phyloP scores from a whole-genome alignment of 108 stramenopile species.

The Skeletonema marinoi region DNA sequence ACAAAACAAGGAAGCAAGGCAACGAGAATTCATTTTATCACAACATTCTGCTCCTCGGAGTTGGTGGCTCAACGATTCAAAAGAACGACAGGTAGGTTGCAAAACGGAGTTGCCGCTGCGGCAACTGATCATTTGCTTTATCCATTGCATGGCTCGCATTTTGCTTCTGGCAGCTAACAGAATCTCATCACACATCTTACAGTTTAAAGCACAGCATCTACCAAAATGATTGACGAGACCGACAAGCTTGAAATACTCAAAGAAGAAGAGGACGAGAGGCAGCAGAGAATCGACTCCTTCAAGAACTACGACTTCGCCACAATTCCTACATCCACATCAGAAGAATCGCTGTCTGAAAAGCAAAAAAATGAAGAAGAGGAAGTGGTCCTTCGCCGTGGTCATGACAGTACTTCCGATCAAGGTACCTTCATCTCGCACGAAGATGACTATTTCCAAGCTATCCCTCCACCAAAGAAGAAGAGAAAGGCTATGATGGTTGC shows the following conservation, averaged over 20 bases:
- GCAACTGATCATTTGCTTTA: too few species aligned
- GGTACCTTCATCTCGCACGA: constrained; percentile 10
- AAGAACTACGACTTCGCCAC: constrained; percentile 17
- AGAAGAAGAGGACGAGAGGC: constrained; percentile 23
- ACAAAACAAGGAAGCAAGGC: too few species aligned
- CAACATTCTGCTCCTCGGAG: too few species aligned
- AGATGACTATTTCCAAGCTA: neutral
- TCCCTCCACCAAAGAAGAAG: neutral
- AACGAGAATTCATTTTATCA: too few species aligned
- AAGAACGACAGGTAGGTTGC: too few species aligned
- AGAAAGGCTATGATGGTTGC: neutral
- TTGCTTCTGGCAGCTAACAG: neutral
- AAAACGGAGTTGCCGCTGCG: too few species aligned
- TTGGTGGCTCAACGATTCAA: too few species aligned
- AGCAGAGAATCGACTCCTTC: constrained; percentile 23
- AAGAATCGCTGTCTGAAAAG: neutral
- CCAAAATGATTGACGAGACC: neutral
- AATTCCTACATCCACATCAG: neutral
- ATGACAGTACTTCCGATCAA: neutral
- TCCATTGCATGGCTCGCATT: neutral
- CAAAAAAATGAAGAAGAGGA: constrained; percentile 8
- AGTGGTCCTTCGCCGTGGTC: neutral
- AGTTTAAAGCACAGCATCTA: neutral
- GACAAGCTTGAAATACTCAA: constrained; percentile 13
- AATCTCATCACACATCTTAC: neutral